Conservation (phyloP, 2,329 filamentous ascomycete genomes). For the Scolecobasidium constrictum region DNA sequence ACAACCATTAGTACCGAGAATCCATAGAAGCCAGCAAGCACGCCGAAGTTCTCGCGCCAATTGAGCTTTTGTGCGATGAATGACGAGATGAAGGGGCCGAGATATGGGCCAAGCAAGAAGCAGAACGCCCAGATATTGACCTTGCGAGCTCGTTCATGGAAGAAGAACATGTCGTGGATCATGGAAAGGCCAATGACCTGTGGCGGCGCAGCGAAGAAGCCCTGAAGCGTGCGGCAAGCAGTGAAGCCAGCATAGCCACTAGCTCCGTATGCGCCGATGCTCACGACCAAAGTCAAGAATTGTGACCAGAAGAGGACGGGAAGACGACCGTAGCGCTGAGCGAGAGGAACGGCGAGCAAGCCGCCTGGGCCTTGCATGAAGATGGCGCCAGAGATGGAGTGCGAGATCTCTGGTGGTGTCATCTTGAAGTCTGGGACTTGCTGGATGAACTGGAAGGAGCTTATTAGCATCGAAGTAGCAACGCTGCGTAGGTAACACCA, state of each 20-base stretch:
- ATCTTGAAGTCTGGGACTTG: constrained; percentile 10
- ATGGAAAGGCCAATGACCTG: constrained; percentile 19
- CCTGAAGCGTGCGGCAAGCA: constrained; percentile 18
- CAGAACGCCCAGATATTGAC: constrained; percentile 21
- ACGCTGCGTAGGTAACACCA: no score
- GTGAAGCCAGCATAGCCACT: constrained; percentile 16
- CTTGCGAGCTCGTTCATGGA: constrained; percentile 25
- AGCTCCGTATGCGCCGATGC: constrained; percentile 14
- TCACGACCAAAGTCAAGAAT: constrained; percentile 14
- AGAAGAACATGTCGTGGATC: constrained; percentile 27
- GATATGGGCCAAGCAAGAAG: constrained; percentile 17
- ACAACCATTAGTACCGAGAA: constrained; percentile 16
- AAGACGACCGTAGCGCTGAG: constrained; percentile 15
- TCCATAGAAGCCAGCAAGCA: constrained; percentile 12
- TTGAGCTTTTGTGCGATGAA: constrained; percentile 16
- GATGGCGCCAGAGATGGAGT: constrained; percentile 13
- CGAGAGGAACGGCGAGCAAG: constrained; percentile 16
- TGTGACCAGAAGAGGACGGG: constrained; percentile 21
- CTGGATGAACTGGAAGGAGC: constrained; percentile 6
- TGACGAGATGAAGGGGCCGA: constrained; percentile 20
- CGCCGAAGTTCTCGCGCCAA: constrained; percentile 17
- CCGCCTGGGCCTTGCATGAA: constrained; percentile 15
- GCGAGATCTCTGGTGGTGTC: constrained; percentile 10
- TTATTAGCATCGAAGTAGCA: no score
- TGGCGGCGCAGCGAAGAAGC: constrained; percentile 17